A percentile compares a stretch with the other conserved stretches of the same genome.
Evolutionary conservation across 345 rosid species (phyloP).

Genomic region (Schrenkiella parvula): DNA sequence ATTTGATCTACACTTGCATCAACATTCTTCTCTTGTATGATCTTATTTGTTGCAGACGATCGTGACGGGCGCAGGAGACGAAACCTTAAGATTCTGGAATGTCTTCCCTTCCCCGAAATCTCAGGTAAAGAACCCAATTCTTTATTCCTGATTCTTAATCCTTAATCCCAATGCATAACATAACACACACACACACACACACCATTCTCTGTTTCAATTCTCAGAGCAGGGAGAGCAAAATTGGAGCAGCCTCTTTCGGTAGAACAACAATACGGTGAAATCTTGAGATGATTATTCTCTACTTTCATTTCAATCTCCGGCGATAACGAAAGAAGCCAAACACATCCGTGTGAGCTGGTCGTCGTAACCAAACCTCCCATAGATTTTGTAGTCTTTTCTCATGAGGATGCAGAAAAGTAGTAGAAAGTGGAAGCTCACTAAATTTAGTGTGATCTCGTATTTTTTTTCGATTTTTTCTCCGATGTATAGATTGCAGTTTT

Average conservation of each 20-base stretch:
- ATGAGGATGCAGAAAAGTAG: background rate
- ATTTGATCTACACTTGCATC: background rate
- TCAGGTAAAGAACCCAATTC: constrained; percentile 47
- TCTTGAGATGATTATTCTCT: background rate
- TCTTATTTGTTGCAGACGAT: constrained; percentile 55
- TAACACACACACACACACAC: background rate
- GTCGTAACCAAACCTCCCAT: constrained; percentile 4
- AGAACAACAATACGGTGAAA: constrained; percentile 77
- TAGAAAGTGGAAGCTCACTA: background rate
- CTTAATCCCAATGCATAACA: background rate
- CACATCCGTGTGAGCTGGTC: background rate
- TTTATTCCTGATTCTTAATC: background rate
- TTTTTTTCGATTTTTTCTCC: background rate
- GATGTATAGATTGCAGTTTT: constrained; percentile 6
- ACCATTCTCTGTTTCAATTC: background rate
- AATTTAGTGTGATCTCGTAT: background rate
- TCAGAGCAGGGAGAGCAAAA: constrained; percentile 74
- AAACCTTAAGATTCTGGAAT: constrained; percentile 94
- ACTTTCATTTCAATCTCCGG: background rate
- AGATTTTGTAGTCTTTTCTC: background rate
- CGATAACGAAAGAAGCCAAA: background rate
- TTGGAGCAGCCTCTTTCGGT: constrained; percentile 75
- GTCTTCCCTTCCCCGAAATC: constrained; percentile 96
- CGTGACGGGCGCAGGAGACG: constrained; percentile 99
- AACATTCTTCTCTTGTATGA: constrained; percentile 11